Base-by-base conservation (phyloP, 192 early-diverging fungal species). In the Phycomyces blakesleeanus region DNA sequence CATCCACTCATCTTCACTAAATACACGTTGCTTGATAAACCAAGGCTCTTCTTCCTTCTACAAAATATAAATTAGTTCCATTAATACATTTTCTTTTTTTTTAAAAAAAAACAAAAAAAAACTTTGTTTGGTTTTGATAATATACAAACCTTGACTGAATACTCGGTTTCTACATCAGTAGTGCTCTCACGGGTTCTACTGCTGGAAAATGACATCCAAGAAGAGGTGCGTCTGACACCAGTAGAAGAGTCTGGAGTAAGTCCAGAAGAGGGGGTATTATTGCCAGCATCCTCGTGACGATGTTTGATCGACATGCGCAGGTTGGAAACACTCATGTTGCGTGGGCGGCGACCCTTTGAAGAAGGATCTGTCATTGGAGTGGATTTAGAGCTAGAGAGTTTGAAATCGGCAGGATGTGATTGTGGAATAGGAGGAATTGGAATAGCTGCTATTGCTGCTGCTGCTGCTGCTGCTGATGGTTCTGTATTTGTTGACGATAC, bases 241-340 rank as follows among this genome's bases (percentile, higher is more conserved):
- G 29, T 5, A 34, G 29, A 34, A 7, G 29, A 34, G 29, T 34
- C 29, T 34, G 29, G 29, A 34, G 29, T 34, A 34, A 34, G 29
- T 5, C 7, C 7, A 34, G 29, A 34, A 34, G 7, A 2, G 2
- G 29, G 2, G 29, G 3, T 34, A 7, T 5, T 7, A 34, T 7
- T 34, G 7, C 3, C 2, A 7, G 29, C 29, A 34, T 47, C 44
- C 18, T 47, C 63, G n/a, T 62, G 27, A 44, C 44, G 27, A n/a
- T 65, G 26, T 54, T 51, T 57, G 6, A 62, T 26, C n/a, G 73
- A 63, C 47, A 65, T 60, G 24, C 55, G 51, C 10, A 75, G 26
- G 8, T 63, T 40, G 14, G 67, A 63, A 15, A 75, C 64, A 41
- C 73, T 75, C 53, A 69, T 56, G 39, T 64, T 63, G 22, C 73